A percentile compares a stretch with the other conserved stretches of the same genome.
Evolutionary conservation across 345 rosid genomes (phyloP).

Genomic region (Theobroma cacao): DNA sequence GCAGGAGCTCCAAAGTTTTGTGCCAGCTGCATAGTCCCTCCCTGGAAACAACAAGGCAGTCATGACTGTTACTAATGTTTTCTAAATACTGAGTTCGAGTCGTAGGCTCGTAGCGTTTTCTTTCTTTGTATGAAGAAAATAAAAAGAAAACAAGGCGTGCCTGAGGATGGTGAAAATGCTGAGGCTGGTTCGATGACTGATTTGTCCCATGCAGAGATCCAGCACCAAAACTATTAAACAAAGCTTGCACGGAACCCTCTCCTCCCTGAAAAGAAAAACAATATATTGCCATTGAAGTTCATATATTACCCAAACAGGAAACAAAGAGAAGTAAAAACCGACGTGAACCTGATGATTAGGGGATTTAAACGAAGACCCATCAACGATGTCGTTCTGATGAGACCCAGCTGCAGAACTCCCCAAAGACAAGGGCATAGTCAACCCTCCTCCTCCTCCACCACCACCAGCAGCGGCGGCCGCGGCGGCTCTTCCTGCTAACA

Average conservation of each 20-base stretch:
- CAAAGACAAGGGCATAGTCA: slow-evolving; percentile 27
- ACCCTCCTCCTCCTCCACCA: slow-evolving; percentile 4
- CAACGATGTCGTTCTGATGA: slow-evolving; percentile 39
- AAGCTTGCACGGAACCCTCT: slow-evolving; percentile 41
- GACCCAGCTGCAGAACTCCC: slow-evolving; percentile 2
- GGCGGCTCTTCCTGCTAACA: slow-evolving; percentile 41
- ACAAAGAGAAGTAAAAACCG: not conserved
- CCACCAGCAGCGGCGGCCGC: slow-evolving; percentile 6
- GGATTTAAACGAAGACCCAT: slow-evolving; percentile 43
- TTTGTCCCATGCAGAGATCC: slow-evolving; percentile 52
- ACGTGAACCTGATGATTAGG: slow-evolving; percentile 31
- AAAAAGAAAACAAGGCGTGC: slow-evolving; percentile 11
- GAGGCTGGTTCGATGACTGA: slow-evolving; percentile 29
- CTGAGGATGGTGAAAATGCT: slow-evolving; percentile 64
- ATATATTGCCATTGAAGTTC: no score
- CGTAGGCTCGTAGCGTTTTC: no score
- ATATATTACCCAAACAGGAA: not conserved
- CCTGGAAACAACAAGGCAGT: slow-evolving; percentile 10
- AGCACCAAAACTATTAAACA: slow-evolving; percentile 55
- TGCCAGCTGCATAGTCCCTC: slow-evolving; percentile 27
- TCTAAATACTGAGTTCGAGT: not conserved
- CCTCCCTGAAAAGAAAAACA: slow-evolving; percentile 28
- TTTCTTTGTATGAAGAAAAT: not conserved
- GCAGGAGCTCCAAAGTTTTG: slow-evolving; percentile 40
- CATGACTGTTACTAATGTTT: not conserved